Conservation (phyloP, 257 asterid genomes). For the Cruciata laevipes region DNA sequence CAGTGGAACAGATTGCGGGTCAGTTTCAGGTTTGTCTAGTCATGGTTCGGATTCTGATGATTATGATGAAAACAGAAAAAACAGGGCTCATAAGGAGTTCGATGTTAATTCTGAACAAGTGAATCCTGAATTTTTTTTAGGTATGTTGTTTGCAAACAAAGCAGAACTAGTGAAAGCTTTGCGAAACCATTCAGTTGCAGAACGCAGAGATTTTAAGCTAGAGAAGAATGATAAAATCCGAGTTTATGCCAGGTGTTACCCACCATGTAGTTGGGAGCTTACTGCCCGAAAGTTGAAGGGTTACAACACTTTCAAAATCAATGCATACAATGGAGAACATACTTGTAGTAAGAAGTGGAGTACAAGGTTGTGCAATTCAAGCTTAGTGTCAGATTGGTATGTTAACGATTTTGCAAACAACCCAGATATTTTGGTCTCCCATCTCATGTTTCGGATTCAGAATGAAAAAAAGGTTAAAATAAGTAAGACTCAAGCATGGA, state of each 20-base stretch:
- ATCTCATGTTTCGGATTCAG: neutral
- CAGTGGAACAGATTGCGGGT: too few species aligned
- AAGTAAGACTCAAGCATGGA: neutral
- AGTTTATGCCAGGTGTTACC: neutral
- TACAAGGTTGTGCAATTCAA: neutral
- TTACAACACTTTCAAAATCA: neutral
- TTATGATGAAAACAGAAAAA: too few species aligned
- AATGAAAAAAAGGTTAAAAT: neutral
- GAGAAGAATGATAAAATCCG: neutral
- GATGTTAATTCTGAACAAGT: too few species aligned
- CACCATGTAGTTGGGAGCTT: neutral
- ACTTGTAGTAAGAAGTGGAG: neutral
- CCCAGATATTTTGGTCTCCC: neutral
- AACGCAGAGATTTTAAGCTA: neutral
- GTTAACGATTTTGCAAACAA: neutral
- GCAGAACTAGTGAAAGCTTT: neutral
- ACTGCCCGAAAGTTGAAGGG: neutral
- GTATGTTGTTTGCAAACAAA: neutral
- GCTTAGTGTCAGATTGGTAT: neutral
- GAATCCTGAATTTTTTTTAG: too few species aligned
- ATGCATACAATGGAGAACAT: neutral
- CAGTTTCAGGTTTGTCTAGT: too few species aligned
- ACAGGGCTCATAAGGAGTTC: too few species aligned
- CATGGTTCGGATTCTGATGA: too few species aligned
- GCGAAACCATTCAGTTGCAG: neutral